phyloP scores from a whole-genome alignment of 2,329 filamentous ascomycete species.

The Dryadomyces sulphureus region DNA sequence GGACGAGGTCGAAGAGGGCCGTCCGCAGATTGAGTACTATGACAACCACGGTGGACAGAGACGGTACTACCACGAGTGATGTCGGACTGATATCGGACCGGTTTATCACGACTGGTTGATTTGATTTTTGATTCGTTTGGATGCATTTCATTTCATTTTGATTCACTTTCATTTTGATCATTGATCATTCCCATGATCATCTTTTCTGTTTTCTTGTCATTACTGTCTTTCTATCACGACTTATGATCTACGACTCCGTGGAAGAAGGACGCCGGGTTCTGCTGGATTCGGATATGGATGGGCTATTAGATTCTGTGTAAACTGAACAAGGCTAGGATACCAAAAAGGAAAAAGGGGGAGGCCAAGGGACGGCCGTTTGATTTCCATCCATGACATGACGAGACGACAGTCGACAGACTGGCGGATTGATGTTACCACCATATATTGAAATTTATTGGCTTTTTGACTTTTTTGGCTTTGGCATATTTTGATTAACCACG shows the following conservation, averaged over 20 bases:
- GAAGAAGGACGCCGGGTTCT: not conserved
- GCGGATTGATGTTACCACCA: too few relatives aligned
- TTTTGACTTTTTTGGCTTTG: not conserved
- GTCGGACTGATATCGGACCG: not conserved
- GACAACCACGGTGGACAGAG: conserved; percentile 3
- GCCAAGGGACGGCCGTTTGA: not conserved
- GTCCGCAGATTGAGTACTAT: conserved; percentile 8
- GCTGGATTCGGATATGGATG: not conserved
- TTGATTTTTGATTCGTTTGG: not conserved
- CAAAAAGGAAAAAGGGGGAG: not conserved
- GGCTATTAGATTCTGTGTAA: too few relatives aligned
- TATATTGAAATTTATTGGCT: not conserved
- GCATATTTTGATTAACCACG: not conserved
- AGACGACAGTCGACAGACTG: not conserved
- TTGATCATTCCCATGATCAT: too few relatives aligned
- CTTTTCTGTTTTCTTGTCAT: not conserved
- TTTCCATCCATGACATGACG: not conserved
- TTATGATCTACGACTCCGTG: not conserved
- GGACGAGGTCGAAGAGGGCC: not conserved
- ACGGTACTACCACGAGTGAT: conserved; percentile 7
- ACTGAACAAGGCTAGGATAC: too few relatives aligned
- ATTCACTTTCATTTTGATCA: not conserved
- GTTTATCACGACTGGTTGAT: not conserved
- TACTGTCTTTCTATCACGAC: not conserved
- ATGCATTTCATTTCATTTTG: not conserved